Evolutionary conservation across 2,329 filamentous ascomycete species (phyloP).

Genomic region (Colletotrichum sidae): DNA sequence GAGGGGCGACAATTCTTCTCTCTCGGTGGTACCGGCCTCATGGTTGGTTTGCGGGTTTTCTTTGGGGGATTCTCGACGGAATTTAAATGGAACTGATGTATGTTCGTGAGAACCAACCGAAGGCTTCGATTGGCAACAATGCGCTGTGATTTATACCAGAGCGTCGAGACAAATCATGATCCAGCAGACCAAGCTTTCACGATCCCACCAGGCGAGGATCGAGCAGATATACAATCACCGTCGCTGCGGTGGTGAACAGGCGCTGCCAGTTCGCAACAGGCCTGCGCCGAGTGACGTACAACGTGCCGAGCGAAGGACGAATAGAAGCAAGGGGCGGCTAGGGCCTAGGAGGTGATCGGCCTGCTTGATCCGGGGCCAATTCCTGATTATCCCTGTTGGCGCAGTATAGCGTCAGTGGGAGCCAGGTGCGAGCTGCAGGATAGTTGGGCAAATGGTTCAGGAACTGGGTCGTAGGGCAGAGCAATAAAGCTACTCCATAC

Average conservation of each 20-base stretch:
- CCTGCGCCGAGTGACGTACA: conserved; percentile 36
- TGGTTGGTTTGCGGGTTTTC: conserved; percentile 5
- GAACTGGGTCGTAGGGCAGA: conserved; percentile 34
- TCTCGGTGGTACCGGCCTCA: conserved; percentile 22
- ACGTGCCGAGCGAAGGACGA: conserved; percentile 19
- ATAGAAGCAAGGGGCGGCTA: conserved; percentile 23
- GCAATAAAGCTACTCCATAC: conserved; percentile 9
- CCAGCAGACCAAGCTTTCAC: conserved; percentile 20
- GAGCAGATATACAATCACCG: conserved; percentile 27
- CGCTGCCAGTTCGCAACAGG: conserved; percentile 28
- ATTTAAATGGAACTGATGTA: conserved; percentile 1
- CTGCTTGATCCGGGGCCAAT: conserved; percentile 35
- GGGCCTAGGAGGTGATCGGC: conserved; percentile 32
- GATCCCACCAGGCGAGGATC: conserved; percentile 9
- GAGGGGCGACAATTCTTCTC: conserved; percentile 11
- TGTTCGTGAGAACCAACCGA: conserved; percentile 7
- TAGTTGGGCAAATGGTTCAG: conserved; percentile 27
- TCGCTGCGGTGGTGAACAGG: conserved; percentile 12
- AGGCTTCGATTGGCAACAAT: neutral
- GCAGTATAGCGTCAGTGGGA: conserved; percentile 34
- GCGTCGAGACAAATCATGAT: conserved; percentile 24
- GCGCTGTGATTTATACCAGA: conserved; percentile 2
- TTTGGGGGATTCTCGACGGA: neutral
- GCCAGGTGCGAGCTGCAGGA: conserved; percentile 28
- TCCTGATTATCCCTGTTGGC: conserved; percentile 37